Base-by-base conservation (phyloP, 164 flowering plant species). In the Liquidambar formosana region DNA sequence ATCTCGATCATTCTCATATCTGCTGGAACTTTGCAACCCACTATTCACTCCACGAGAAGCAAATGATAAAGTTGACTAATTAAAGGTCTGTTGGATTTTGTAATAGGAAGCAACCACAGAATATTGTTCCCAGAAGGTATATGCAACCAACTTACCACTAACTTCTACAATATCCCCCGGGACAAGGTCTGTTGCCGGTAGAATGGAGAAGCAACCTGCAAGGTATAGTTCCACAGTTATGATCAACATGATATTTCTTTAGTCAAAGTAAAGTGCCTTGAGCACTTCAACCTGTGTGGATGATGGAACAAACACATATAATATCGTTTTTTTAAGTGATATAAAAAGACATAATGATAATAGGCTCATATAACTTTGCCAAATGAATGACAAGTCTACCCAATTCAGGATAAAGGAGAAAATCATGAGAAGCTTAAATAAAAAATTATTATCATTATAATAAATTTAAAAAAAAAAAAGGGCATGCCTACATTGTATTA, bases 121-220 rank as follows among this genome's bases (percentile, higher is more conserved):
- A 14, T 10, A 56, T 64, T 26, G 8, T 57, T 58, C 38, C 16
- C n/a, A 68, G 25, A 15, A 2, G 13, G 52, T 44, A 57, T 10
- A 53, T 33, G 44, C 57, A 54, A 62, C 22, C 56, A 47, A 70
- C 88, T 62, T 78, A 95, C 99, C 97, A 73, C 85, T 79, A 75
- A 93, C 96, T 87, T 95, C 99, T 44, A 93, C 97, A 67, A 95
- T 83, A 84, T 95, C 99, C 19, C 99, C 99, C 12, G 97, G 99
- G 53, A 95, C 99, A 71, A 95, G 93, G 60, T 95, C 96, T 51
- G 99, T 75, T 51, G 99, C 99, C 47, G 97, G 96, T 70, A 95
- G 68, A 65, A 95, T 95, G 43, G 99, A 95, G 74, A 93, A 95
- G 76, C 97, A 93, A 75, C 99, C 99, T 95, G 88, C 67, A 76